A percentile compares a stretch with the other conserved stretches of the same genome.
Evolutionary conservation across 192 early-diverging fungal genomes (phyloP).

Genomic region (Linnemannia schmuckeri): DNA sequence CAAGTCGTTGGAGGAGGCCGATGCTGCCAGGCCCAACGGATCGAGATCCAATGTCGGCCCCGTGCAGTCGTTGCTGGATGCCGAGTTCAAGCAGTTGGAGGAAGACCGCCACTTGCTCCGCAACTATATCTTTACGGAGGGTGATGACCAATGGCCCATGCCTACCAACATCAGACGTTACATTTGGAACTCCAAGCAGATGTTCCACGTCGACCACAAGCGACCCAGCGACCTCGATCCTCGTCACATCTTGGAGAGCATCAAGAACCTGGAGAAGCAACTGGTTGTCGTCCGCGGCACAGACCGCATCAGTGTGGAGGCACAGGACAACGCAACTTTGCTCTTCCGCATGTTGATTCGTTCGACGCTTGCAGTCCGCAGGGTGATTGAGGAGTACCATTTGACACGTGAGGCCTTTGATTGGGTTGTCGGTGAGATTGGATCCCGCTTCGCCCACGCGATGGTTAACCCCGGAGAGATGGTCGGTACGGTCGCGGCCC

Average conservation of each 20-base stretch:
- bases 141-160: conserved; percentile 84
- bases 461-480: conserved; percentile 97
- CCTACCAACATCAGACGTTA: conserved; percentile 92
- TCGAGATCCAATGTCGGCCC: conserved; percentile 1
- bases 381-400: conserved; percentile 93
- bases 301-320: conserved; percentile 89
- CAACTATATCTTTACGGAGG: conserved; percentile 83
- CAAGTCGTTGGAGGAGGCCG: conserved; percentile 82
- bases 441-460: conserved; percentile 89
- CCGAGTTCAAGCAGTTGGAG: conserved; percentile 83
- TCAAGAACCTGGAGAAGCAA: conserved; percentile 78
- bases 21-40: conserved; percentile 48
- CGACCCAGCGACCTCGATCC: conserved; percentile 92
- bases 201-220: conserved; percentile 85
- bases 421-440: conserved; percentile 95
- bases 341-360: conserved; percentile 89
- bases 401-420: conserved; percentile 90
- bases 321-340: conserved; percentile 93
- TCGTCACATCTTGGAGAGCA: conserved; percentile 79
- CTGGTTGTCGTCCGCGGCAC: conserved; percentile 87
- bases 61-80: conserved; percentile 71
- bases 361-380: conserved; percentile 84
- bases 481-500: conserved; percentile 97
- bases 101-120: conserved; percentile 85
- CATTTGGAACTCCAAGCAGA: conserved; percentile 92